Percentiles rank a stretch among this genome's conserved stretches.
phyloP scores from a whole-genome alignment of 495 filamentous ascomycete species.

The Penicillium silybi region DNA sequence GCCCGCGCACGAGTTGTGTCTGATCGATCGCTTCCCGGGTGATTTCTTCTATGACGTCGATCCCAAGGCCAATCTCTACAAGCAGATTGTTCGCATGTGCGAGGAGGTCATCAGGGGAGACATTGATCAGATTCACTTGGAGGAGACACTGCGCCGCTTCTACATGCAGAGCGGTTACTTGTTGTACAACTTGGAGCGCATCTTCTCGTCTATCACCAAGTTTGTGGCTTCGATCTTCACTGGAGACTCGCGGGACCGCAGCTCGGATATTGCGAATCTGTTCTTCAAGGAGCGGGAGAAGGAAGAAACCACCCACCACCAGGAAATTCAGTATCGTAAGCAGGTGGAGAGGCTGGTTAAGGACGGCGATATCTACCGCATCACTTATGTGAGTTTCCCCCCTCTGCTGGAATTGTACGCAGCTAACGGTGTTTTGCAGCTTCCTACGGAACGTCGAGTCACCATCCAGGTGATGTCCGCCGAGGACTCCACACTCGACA shows the following conservation, averaged over 20 bases:
- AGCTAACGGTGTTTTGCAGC: slow-evolving; percentile 35
- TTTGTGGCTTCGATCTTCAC: slow-evolving; percentile 71
- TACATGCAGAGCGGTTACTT: slow-evolving; percentile 88
- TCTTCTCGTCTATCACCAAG: slow-evolving; percentile 71
- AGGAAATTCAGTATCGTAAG: slow-evolving; percentile 81
- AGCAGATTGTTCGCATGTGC: slow-evolving; percentile 64
- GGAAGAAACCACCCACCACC: slow-evolving; percentile 75
- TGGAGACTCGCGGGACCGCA: slow-evolving; percentile 85
- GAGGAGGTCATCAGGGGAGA: slow-evolving; percentile 68
- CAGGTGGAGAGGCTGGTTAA: slow-evolving; percentile 81
- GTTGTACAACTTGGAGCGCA: slow-evolving; percentile 82
- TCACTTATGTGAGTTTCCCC: slow-evolving; percentile 68
- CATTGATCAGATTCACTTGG: slow-evolving; percentile 72
- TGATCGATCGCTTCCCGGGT: slow-evolving; percentile 70
- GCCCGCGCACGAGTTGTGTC: slow-evolving; percentile 72
- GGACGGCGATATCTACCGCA: slow-evolving; percentile 84
- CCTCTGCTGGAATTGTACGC: not conserved
- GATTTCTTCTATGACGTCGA: slow-evolving; percentile 74
- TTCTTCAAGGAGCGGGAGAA: slow-evolving; percentile 78
- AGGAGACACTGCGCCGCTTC: slow-evolving; percentile 84
- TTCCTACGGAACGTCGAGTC: slow-evolving; percentile 54
- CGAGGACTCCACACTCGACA: slow-evolving; percentile 77
- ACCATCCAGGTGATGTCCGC: slow-evolving; percentile 68
- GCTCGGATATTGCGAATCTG: slow-evolving; percentile 73
- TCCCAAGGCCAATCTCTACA: slow-evolving; percentile 61